phyloP scores from a whole-genome alignment of 1,284 basidiomycete species.

The Pseudozyma tsukubaensis region DNA sequence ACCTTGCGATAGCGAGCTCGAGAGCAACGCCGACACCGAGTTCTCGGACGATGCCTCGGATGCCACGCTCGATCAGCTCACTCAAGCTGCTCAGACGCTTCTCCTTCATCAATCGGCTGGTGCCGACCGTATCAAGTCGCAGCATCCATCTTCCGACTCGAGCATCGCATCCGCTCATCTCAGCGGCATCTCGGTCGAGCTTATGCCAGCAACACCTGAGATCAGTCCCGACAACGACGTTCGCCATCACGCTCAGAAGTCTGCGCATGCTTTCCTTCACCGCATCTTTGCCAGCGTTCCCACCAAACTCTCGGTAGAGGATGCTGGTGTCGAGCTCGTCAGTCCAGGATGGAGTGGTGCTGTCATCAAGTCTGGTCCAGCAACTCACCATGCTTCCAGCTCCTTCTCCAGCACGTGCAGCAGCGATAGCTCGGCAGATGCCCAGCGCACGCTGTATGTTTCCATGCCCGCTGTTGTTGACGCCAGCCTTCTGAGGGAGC shows the following conservation, averaged over 20 bases:
- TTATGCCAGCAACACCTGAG: conserved; percentile 61
- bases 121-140: conserved; percentile 14
- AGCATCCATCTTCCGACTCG: conserved; percentile 16
- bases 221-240: conserved; percentile 59
- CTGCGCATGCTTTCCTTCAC: conserved; percentile 52
- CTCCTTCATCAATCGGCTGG: conserved; percentile 25
- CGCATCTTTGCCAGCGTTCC: conserved; percentile 51
- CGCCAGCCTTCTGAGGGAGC: conserved; percentile 51
- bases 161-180: conserved; percentile 15
- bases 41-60: conserved; percentile 34
- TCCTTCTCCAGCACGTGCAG: conserved; percentile 25
- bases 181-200: conserved; percentile 17
- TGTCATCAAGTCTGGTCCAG: conserved; percentile 43
- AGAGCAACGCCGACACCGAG: conserved; percentile 24
- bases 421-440: conserved; percentile 34
- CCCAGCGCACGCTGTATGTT: conserved; percentile 60
- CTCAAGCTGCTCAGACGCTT: conserved; percentile 32
- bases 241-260: conserved; percentile 52
- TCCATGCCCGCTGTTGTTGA: conserved; percentile 53
- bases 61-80: conserved; percentile 36
- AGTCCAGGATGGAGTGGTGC: conserved; percentile 62
- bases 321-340: conserved; percentile 60
- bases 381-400: conserved; percentile 9
- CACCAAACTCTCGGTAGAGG: conserved; percentile 36
- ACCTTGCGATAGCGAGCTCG: conserved; percentile 41